A percentile compares a stretch with the other conserved stretches of the same genome.
phyloP scores from a whole-genome alignment of 2,329 filamentous ascomycete species.

The Diaporthe nobilis region DNA sequence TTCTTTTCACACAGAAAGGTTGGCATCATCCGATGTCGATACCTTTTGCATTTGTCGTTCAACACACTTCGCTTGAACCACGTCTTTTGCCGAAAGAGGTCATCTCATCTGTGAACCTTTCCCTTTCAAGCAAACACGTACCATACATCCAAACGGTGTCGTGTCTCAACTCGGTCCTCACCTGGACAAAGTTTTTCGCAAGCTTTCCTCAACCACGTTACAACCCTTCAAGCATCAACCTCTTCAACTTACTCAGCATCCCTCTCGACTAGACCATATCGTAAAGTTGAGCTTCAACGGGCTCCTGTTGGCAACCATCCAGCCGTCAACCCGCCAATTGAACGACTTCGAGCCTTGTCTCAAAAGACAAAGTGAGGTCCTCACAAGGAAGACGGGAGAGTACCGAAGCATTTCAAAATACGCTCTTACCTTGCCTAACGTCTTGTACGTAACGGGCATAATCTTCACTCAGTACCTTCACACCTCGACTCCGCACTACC shows the following conservation, averaged over 20 bases:
- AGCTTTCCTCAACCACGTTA: background rate
- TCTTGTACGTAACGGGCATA: background rate
- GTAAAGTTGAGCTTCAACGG: background rate
- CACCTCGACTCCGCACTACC: too few species aligned
- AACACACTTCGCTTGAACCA: background rate
- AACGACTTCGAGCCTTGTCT: background rate
- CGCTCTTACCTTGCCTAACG: background rate
- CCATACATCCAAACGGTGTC: background rate
- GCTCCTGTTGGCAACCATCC: background rate
- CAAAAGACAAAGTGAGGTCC: background rate
- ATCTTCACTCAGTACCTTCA: background rate
- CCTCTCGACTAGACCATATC: background rate
- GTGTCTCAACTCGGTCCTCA: background rate
- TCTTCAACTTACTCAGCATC: background rate
- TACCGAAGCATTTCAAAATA: background rate
- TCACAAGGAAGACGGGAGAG: accelerated
- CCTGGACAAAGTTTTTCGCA: background rate
- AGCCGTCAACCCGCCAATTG: background rate
- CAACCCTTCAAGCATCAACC: background rate
- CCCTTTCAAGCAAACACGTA: background rate
- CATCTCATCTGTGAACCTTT: background rate
- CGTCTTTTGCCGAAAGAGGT: background rate
- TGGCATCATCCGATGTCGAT: background rate
- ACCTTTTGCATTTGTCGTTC: too few species aligned
- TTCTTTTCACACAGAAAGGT: background rate